A percentile compares a stretch with the other conserved stretches of the same genome.
These are phyloP conservation scores for Geotrichum phurueaensis DNA, from an alignment of 1,139 yeast genomes.

Conservation along the genomic window DNA sequence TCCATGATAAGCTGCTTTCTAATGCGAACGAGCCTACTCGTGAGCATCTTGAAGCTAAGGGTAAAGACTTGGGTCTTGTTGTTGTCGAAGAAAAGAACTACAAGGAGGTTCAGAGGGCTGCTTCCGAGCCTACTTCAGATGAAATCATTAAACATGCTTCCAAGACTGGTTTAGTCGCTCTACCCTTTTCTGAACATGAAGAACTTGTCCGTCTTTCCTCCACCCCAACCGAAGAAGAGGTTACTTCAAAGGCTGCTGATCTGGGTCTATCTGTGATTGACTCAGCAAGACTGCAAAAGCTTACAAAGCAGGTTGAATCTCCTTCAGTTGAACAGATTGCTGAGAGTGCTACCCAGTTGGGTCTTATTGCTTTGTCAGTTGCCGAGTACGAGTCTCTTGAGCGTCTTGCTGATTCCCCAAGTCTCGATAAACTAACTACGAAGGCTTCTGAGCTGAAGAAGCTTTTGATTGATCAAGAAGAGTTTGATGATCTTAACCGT, in stretches of 20 bases:
- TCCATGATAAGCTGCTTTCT: slow-evolving; percentile 20
- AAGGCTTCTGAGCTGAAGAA: slow-evolving; percentile 9
- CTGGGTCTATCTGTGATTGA: slow-evolving; percentile 23
- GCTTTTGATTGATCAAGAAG: slow-evolving; percentile 16
- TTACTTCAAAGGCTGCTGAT: slow-evolving; percentile 27
- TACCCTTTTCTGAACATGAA: slow-evolving; percentile 6
- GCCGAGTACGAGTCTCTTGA: slow-evolving; percentile 22
- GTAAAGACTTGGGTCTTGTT: slow-evolving; percentile 19
- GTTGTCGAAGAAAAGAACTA: slow-evolving; percentile 7
- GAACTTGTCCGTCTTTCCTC: slow-evolving; percentile 12
- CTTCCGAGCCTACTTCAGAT: slow-evolving; percentile 10
- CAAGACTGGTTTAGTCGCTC: slow-evolving; percentile 2
- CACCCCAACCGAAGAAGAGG: slow-evolving; percentile 29
- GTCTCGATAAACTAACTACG: slow-evolving; percentile 24
- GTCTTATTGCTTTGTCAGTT: slow-evolving; percentile 26
- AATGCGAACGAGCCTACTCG: slow-evolving; percentile 18
- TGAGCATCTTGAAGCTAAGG: slow-evolving; percentile 22
- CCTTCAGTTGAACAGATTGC: slow-evolving; percentile 16
- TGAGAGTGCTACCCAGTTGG: slow-evolving; percentile 23
- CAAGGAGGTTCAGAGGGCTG: slow-evolving; percentile 5
- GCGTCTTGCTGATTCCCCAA: slow-evolving; percentile 27
- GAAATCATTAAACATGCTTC: slow-evolving; percentile 11
- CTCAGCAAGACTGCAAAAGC: neutral
- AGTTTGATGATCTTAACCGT: slow-evolving; percentile 22
- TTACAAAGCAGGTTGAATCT: slow-evolving; percentile 20